Conservation (phyloP, 75 land plant species). For the Pinus albicaulis region DNA sequence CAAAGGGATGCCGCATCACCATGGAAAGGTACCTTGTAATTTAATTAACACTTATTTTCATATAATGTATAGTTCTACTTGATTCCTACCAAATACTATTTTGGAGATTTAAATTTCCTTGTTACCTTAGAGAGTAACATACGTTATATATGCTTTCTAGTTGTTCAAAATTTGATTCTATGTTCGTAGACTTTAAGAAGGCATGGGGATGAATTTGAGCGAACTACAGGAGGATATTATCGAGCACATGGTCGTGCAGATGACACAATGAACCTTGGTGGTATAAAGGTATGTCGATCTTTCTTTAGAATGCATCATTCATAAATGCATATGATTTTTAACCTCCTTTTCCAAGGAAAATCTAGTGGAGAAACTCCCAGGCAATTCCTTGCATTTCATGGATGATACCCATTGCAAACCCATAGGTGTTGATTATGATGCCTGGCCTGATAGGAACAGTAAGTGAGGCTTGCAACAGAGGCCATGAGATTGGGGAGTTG, state of each 20-base stretch:
- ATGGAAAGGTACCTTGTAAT: constrained; percentile 62
- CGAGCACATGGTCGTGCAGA: constrained; percentile 95
- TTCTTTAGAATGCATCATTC: background rate
- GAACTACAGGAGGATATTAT: constrained; percentile 70
- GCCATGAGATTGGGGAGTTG: too few relatives aligned
- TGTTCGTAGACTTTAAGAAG: constrained; percentile 67
- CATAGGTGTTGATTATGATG: too few relatives aligned
- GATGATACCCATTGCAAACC: too few relatives aligned
- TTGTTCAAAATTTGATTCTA: constrained; percentile 5
- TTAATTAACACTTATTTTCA: background rate
- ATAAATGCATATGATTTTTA: background rate
- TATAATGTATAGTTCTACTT: background rate
- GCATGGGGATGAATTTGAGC: constrained; percentile 96
- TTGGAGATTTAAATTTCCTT: background rate
- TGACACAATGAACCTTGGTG: constrained; percentile 99
- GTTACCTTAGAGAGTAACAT: background rate
- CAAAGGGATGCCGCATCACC: constrained; percentile 77
- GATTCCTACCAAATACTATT: background rate
- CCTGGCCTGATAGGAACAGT: too few relatives aligned
- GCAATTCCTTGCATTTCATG: too few relatives aligned
- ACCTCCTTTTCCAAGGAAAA: too few relatives aligned
- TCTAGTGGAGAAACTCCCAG: too few relatives aligned
- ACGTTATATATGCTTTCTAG: background rate
- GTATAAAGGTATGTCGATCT: constrained; percentile 71
- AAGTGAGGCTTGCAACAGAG: too few relatives aligned